Evolutionary conservation across 805 yeast genomes (phyloP), one percentile per base, ranked within the genome.

Genomic region (Candida vaughaniae): DNA sequence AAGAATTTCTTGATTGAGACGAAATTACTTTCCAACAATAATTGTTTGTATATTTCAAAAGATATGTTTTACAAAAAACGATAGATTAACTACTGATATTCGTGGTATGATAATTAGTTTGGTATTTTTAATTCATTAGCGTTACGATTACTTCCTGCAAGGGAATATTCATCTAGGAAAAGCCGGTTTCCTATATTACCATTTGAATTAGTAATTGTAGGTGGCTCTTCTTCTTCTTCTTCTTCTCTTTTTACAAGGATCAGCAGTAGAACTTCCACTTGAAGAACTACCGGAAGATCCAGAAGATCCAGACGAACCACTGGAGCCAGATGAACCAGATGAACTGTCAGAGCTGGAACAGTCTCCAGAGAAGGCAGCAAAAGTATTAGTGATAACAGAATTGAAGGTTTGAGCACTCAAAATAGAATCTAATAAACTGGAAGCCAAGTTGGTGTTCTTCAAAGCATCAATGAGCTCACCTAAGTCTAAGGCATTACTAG

Each of bases 291-390:
- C 17, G 10, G 45, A 36, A 22, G 47, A 22, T 12, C 43, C 36
- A 20, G 42, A 31, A 29, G 42, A 32, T 19, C 26, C 16, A 17
- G 29, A 11, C 5, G 36, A 31, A 20, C 35, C 35, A 15, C 46
- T 38, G 12, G 40, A 38, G 25, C 41, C 39, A 11, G 43, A 31
- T 5, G 46, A 25, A 26, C 42, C 20, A 29, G 48, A 36, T 22
- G 41, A 22, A 25, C 39, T 17, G 18, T 47, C 39, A 6, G 47
- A 16, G 2, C 33, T 32, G 15, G 47, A 38, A 49, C 66, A 58
- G 30, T 48, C 43, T 26, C 71, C 69, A 16, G 61, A 57, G 39
- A 56, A 56, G 2, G 70, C 72, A 16, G 66, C 62, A 39, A 66
- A 54, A 1, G 70, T 66, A 32, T 62, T 65, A 31, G 57, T 48